Percentiles rank a stretch among this genome's conserved stretches.
Evolutionary conservation across 805 yeast genomes (phyloP).

Genomic region (Suhomyces sp.): DNA sequence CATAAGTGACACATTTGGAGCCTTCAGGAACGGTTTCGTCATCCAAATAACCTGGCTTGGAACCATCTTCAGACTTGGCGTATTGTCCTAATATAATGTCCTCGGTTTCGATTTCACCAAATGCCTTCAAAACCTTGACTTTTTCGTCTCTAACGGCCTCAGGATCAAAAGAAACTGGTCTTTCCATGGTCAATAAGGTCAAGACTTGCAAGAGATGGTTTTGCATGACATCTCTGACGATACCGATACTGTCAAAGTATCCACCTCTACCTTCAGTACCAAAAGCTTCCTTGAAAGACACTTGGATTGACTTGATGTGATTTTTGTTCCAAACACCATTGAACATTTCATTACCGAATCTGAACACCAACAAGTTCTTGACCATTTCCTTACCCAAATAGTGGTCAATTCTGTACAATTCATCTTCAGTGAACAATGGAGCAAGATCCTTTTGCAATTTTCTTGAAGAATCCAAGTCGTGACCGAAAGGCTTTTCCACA

Average conservation of each 20-base stretch:
- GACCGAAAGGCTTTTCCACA: conserved; percentile 97
- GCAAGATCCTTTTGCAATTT: conserved; percentile 73
- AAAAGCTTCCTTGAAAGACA: conserved; percentile 94
- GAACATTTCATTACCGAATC: conserved; percentile 88
- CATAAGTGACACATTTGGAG: conserved; percentile 89
- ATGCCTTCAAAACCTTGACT: conserved; percentile 84
- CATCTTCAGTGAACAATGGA: conserved; percentile 88
- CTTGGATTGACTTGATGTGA: conserved; percentile 75
- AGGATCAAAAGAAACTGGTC: conserved; percentile 87
- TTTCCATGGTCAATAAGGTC: conserved; percentile 90
- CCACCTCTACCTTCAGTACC: conserved; percentile 99
- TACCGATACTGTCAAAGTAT: conserved; percentile 91
- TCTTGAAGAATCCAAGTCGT: conserved; percentile 75
- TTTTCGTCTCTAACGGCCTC: conserved; percentile 96
- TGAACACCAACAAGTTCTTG: conserved; percentile 80
- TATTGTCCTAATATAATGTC: conserved; percentile 88
- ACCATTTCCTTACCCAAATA: conserved; percentile 98
- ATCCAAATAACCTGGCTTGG: conserved; percentile 86
- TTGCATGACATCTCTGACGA: conserved; percentile 97
- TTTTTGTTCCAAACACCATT: conserved; percentile 87
- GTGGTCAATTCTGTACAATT: conserved; percentile 93
- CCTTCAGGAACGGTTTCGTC: conserved; percentile 82
- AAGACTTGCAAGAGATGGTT: conserved; percentile 92
- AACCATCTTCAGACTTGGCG: conserved; percentile 76
- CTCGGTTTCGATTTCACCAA: conserved; percentile 60